These are phyloP conservation scores for Lyophyllum decastes DNA, from an alignment of 768 basidiomycete genomes.

Conservation along the genomic window DNA sequence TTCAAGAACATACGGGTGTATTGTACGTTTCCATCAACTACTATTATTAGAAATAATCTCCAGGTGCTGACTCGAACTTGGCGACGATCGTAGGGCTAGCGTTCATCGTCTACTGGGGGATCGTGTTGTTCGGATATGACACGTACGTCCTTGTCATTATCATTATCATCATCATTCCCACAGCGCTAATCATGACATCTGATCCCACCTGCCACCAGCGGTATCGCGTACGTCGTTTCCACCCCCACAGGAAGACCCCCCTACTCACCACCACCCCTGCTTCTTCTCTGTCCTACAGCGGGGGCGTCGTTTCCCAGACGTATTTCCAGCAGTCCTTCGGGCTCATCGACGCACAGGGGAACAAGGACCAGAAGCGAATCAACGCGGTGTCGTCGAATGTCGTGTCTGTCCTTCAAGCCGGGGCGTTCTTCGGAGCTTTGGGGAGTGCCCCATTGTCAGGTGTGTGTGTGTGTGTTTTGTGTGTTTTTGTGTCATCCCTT, in stretches of 20 bases:
- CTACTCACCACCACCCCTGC: too few species aligned
- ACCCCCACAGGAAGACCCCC: neutral
- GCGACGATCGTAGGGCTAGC: slow-evolving; percentile 20
- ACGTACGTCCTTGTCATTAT: slow-evolving; percentile 15
- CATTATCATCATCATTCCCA: neutral
- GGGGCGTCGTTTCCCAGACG: slow-evolving; percentile 25
- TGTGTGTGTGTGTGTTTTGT: slow-evolving; percentile 22
- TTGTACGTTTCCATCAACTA: slow-evolving; percentile 9
- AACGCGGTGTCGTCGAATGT: slow-evolving; percentile 75
- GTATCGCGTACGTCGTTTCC: slow-evolving; percentile 18
- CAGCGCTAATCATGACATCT: neutral
- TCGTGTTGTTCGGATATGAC: slow-evolving; percentile 25
- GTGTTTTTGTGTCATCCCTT: neutral
- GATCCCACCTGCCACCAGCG: slow-evolving; percentile 8
- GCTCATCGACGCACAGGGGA: slow-evolving; percentile 46
- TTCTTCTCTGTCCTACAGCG: slow-evolving; percentile 4
- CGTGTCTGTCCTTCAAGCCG: slow-evolving; percentile 85
- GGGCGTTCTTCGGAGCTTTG: slow-evolving; percentile 86
- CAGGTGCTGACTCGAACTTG: neutral
- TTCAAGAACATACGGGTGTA: slow-evolving; percentile 23
- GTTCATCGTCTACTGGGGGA: slow-evolving; percentile 26
- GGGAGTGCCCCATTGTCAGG: slow-evolving; percentile 71
- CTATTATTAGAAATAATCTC: too few species aligned
- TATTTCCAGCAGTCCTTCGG: slow-evolving; percentile 69
- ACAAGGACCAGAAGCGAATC: slow-evolving; percentile 30